Percentiles rank a stretch among this genome's conserved stretches.
These are phyloP conservation scores for Melastoma candidum DNA, from an alignment of 441 rosid species.

Conservation along the genomic window DNA sequence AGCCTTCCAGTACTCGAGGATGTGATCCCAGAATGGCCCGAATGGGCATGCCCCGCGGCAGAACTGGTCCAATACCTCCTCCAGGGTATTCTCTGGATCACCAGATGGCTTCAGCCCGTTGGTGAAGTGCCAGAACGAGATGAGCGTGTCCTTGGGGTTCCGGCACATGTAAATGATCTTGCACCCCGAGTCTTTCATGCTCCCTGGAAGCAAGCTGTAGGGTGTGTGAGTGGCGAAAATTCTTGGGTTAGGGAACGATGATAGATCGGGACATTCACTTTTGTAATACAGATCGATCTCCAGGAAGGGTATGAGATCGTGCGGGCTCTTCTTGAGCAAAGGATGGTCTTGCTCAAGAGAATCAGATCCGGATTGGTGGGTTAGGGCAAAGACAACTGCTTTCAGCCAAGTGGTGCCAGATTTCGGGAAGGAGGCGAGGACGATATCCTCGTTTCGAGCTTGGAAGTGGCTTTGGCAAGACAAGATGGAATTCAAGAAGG, in stretches of 20 bases:
- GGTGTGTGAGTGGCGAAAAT: slow-evolving; percentile 3
- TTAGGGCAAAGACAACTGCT: slow-evolving; percentile 29
- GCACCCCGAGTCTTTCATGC: not conserved
- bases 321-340: slow-evolving; percentile 14
- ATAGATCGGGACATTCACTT: not conserved
- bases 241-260: not conserved
- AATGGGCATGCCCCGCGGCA: no score
- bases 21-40: slow-evolving; percentile 6
- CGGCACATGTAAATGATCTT: slow-evolving; percentile 4
- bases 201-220: not conserved
- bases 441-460: slow-evolving; percentile 18
- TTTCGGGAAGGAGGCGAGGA: slow-evolving; percentile 29
- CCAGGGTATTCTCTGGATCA: no score
- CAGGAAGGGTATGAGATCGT: slow-evolving; percentile 6
- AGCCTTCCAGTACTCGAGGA: slow-evolving; percentile 7
- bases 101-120: not conserved
- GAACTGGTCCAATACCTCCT: no score
- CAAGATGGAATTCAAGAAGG: slow-evolving; percentile 18
- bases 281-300: slow-evolving; percentile 3
- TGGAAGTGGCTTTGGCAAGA: slow-evolving; percentile 24
- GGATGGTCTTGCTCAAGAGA: slow-evolving; percentile 10
- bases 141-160: slow-evolving; percentile 5
- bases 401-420: slow-evolving; percentile 45
- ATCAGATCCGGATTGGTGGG: slow-evolving; percentile 4
- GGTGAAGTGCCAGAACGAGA: slow-evolving; percentile 9